Base-by-base conservation (phyloP, 805 yeast species). In the Hemisphaericaspora nanyangensis region DNA sequence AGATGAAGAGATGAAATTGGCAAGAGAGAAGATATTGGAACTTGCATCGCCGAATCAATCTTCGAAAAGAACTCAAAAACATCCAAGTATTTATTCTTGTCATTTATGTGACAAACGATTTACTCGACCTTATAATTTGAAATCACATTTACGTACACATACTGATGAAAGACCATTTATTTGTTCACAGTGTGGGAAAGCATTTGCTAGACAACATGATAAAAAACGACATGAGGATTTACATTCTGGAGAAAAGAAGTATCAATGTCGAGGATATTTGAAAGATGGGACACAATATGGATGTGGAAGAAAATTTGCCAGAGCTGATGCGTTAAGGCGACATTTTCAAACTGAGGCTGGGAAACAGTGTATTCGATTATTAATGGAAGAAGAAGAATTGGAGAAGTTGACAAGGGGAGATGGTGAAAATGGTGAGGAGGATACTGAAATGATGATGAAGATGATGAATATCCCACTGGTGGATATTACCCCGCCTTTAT, bases 41-140 rank as follows among this genome's bases (percentile, higher is more conserved):
- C 61, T 83, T 39, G 88, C 88, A 2, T 68, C 79, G 8, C 79
- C 85, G 0, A 66, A 69, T 20, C 72, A 69, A 30, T 55, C 75
- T 2, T 67, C 76, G 34, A 75, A 75, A 53, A 61, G 85, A 17
- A 68, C 75, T 6, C 88, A 83, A 50, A 83, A 82, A 45, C 81
- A 81, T 52, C 91, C 91, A 0, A 76, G 85, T 18, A 72, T 79
- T 7, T 85, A 77, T 60, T 83, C 83, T 2, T 91, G 98, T 59
- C 80, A 81, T 42, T 62, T 85, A 31, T 91, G 99, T 61, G 89
- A 80, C 29, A 89, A 88, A 61, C 68, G 82, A 35, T 91, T 91
- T 58, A 91, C 98, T 2, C 67, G 98, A 39, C 96, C 96, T 0
- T 93, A 93, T 60, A 93, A 93, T 56, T 68, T 91, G 48, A 87